A percentile compares a stretch with the other conserved stretches of the same genome.
Conservation (phyloP, 371 early-diverging fungal genomes). For the Circinella minor region DNA sequence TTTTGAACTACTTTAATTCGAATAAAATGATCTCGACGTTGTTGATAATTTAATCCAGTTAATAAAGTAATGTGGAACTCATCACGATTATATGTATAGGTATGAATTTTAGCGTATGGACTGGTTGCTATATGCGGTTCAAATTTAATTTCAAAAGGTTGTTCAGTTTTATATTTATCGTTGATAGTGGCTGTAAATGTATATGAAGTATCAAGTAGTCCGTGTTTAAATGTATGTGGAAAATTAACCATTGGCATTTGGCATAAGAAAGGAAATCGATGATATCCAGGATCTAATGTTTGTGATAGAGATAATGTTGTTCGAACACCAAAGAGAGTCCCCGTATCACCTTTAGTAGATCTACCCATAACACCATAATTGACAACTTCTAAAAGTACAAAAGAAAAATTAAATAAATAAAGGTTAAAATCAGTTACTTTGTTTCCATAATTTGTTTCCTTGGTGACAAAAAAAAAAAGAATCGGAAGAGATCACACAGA, state of each 20-base stretch:
- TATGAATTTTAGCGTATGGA: not conserved
- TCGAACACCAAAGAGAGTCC: conserved; percentile 29
- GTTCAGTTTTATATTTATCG: conserved; percentile 21
- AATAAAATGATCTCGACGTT: not conserved
- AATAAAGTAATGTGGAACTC: not conserved
- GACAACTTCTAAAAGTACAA: conserved; percentile 25
- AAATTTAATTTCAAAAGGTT: conserved; percentile 26
- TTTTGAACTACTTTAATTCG: not conserved
- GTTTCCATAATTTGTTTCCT: too few relatives aligned
- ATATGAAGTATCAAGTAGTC: conserved; percentile 31
- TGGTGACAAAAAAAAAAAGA: too few relatives aligned
- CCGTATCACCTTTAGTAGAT: conserved; percentile 18
- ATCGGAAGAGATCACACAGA: not conserved
- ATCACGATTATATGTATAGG: not conserved
- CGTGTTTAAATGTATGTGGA: conserved; percentile 34
- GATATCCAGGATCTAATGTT: conserved; percentile 19
- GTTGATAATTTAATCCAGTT: not conserved
- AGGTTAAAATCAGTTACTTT: too few relatives aligned
- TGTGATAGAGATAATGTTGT: conserved; percentile 33
- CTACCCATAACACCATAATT: conserved; percentile 23
- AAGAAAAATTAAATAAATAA: too few relatives aligned
- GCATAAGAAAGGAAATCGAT: conserved; percentile 34
- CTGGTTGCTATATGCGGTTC: conserved; percentile 1
- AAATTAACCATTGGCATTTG: conserved; percentile 42
- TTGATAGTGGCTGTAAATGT: conserved; percentile 28